Base-by-base conservation (phyloP, 495 filamentous ascomycete genomes). In the Penicillium dipodomyicola region DNA sequence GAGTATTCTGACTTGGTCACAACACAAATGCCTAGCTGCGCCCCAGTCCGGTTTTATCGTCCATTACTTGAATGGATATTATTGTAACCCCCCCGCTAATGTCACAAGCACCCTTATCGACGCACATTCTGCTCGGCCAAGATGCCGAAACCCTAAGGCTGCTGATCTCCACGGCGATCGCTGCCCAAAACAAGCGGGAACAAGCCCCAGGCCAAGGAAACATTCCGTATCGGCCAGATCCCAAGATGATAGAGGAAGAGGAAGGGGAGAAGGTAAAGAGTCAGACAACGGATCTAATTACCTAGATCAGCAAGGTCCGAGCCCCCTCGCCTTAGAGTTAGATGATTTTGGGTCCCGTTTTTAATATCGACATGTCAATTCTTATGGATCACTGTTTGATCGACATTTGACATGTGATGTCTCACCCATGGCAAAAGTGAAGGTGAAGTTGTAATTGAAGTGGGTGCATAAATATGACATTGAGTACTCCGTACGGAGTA, bases 341-440 rank as follows among this genome's bases (percentile, higher is more conserved):
- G 33, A n/a, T 39, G 11, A 20, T 33, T 45, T 22, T 22, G 19
- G 32, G 14, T 11, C 43, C 43, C 1, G 27, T 46, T 30, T 29
- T 32, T 12, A 12, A 17, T 33, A n/a, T 42, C 9, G 50, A 52
- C 25, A 43, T 42, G 37, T 42, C 29, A 32, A 15, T 32, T 20
- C 8, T 32, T 32, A 30, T 32, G 27, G 45, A 48, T 17, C 45
- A 14, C 12, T 30, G 44, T 17, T 14, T 48, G 43, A 45, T 45
- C 27, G n/a, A 32, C 45, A 30, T 19, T 14, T 48, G 45, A 48
- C 45, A 48, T 48, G 29, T 48, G 45, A 48, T 9, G 17, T 48
- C 45, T 48, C 45, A 32, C 22, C 14, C 19, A 17, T 15, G 22
- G 41, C 11, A 23, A 23, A 23, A 20, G 5, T 14, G 6, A 23